These are phyloP conservation scores for Recurvomyces mirabilis DNA, from an alignment of 495 filamentous ascomycete species.

Conservation along the genomic window DNA sequence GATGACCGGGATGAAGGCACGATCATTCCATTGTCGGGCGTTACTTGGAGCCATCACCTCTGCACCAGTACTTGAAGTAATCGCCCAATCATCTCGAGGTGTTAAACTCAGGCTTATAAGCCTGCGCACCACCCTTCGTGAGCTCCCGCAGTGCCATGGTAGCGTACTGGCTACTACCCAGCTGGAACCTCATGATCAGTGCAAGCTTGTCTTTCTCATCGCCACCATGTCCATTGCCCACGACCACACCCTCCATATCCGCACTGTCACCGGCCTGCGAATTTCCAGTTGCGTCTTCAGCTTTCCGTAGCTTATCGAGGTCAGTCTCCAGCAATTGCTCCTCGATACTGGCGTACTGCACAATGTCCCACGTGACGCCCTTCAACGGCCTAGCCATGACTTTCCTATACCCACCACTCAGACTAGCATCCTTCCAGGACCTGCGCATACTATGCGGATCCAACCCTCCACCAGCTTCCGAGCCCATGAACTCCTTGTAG, in stretches of 20 bases:
- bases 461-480: slow-evolving; percentile 58
- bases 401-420: slow-evolving; percentile 83
- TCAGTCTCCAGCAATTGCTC: slow-evolving; percentile 85
- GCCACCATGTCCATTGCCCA: not conserved
- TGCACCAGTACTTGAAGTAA: no score
- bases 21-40: no score
- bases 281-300: no score
- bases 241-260: not conserved
- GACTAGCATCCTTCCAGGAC: slow-evolving; percentile 68
- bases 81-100: slow-evolving; percentile 15
- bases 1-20: no score
- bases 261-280: not conserved
- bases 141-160: slow-evolving; percentile 89
- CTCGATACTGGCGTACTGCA: slow-evolving; percentile 53
- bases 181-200: slow-evolving; percentile 57
- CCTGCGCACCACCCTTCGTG: slow-evolving; percentile 53
- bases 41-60: no score
- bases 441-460: slow-evolving; percentile 83
- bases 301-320: slow-evolving; percentile 43
- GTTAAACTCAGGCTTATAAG: slow-evolving; percentile 50
- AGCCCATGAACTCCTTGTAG: slow-evolving; percentile 75
- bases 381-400: slow-evolving; percentile 54
- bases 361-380: slow-evolving; percentile 49
- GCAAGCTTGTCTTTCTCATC: not conserved
- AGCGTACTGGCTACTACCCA: slow-evolving; percentile 81